A percentile compares a stretch with the other conserved stretches of the same genome.
These are phyloP conservation scores for Pontederia paniculata DNA, from an alignment of 176 grass and related monocot species.

Conservation along the genomic window DNA sequence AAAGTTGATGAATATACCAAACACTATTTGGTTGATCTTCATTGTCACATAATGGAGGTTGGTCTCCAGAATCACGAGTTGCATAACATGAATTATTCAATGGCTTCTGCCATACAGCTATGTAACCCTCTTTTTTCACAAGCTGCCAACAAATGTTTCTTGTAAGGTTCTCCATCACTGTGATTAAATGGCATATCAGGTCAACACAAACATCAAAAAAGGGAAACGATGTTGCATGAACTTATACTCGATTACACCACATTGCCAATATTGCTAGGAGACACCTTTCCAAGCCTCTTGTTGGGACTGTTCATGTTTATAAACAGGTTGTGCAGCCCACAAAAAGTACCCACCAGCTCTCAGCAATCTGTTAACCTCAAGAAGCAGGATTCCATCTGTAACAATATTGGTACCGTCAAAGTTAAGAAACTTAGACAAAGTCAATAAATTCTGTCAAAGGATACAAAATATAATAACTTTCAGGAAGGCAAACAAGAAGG, in stretches of 20 bases:
- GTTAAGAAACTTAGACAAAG: slow-evolving; percentile 8
- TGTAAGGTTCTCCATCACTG: slow-evolving; percentile 90
- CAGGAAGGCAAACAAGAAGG: not conserved
- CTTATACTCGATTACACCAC: slow-evolving; percentile 6
- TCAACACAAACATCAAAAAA: slow-evolving; percentile 8
- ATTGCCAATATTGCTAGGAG: not conserved
- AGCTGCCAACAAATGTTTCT: slow-evolving; percentile 39
- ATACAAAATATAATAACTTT: too few relatives aligned
- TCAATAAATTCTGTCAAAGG: not conserved
- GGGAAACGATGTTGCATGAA: slow-evolving; percentile 6
- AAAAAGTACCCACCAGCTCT: slow-evolving; percentile 92
- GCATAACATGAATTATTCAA: slow-evolving; percentile 33
- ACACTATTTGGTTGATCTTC: slow-evolving; percentile 27
- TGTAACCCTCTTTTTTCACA: slow-evolving; percentile 44
- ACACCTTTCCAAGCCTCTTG: slow-evolving; percentile 91
- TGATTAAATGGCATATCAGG: slow-evolving; percentile 23
- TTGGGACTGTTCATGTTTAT: slow-evolving; percentile 90
- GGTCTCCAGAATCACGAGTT: slow-evolving; percentile 6
- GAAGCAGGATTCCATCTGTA: slow-evolving; percentile 83
- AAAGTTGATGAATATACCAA: slow-evolving; percentile 27
- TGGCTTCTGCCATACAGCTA: slow-evolving; percentile 49
- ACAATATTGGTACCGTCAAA: not conserved
- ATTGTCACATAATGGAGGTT: slow-evolving; percentile 26
- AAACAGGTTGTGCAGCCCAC: slow-evolving; percentile 96
- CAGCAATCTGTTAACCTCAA: slow-evolving; percentile 95